Base-by-base conservation (phyloP, 805 yeast genomes). In the Candida nitratophila region DNA sequence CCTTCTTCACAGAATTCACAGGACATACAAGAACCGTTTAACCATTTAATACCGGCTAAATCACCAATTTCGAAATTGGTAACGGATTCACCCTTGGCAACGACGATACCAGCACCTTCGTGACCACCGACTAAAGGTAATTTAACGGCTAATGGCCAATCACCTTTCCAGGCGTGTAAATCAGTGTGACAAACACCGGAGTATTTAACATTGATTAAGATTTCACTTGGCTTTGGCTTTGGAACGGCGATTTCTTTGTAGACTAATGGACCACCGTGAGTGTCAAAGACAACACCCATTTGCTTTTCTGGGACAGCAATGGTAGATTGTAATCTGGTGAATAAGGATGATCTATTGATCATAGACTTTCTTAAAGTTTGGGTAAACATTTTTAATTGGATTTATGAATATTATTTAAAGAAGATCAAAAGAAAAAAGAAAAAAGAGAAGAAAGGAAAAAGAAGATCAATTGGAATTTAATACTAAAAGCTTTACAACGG, bases 161-260 rank as follows among this genome's bases (percentile, higher is more conserved):
- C 84, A 56, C 83, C 83, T 59, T 77, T 75, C 83, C 83, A 79
- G 37, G 86, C 86, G 66, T 81, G 86, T 61, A 81, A 74, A 60
- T 81, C 86, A 26, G 86, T 79, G 70, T 81, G 86, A 61, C 86
- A 81, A 46, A 81, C 86, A 65, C 86, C 86, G 12, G 86, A 80
- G 68, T 78, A 81, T 66, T 79, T 79, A 60, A 81, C 81, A 58
- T 81, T 75, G 56, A 81, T 71, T 61, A 81, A 70, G 47, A 81
- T 65, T 64, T 81, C 86, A 57, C 72, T 78, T 49, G 86, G 66
- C 61, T 76, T 76, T 60, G 86, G 86, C 39, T 50, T 63, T 60
- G 86, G 76, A 44, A 86, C 90, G 47, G 88, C 83, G 47, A 86
- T 76, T 55, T 85, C 89, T 63, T 74, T 76, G 74, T 81, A 82